Percentiles rank a stretch among this genome's conserved stretches.
Evolutionary conservation across 768 basidiomycete genomes (phyloP).

Genomic region (Suillus tomentosus): DNA sequence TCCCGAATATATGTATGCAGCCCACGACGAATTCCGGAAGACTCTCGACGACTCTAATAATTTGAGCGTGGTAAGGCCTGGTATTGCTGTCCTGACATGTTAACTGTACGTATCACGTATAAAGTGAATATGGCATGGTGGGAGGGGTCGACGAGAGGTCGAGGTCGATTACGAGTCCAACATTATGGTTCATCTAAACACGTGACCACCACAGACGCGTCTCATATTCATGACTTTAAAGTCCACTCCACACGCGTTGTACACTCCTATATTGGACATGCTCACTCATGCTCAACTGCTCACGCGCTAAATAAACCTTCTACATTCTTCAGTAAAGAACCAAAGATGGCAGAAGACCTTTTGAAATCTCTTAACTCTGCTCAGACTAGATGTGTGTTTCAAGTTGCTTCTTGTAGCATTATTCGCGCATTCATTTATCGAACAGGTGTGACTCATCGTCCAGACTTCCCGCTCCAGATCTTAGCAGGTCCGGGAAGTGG

Average conservation of each 20-base stretch:
- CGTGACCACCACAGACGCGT: constrained; percentile 13
- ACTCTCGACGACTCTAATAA: background rate
- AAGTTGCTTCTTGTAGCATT: background rate
- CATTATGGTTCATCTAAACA: background rate
- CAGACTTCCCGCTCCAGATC: constrained; percentile 69
- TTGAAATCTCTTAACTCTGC: constrained; percentile 14
- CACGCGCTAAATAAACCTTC: too few relatives aligned
- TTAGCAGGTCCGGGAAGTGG: constrained; percentile 83
- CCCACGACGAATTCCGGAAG: background rate
- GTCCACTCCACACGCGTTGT: background rate
- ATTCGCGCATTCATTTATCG: background rate
- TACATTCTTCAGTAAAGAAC: too few relatives aligned
- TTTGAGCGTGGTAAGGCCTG: background rate
- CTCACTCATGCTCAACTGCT: background rate
- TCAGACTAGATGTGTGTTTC: constrained; percentile 15
- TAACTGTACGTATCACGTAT: background rate
- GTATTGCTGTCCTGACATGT: background rate
- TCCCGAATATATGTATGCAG: background rate
- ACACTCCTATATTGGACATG: background rate
- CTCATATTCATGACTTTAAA: background rate
- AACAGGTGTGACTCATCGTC: constrained; percentile 67
- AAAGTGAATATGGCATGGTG: background rate
- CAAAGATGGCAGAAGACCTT: constrained; percentile 6
- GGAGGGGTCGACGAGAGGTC: background rate
- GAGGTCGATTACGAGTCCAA: background rate